These are phyloP conservation scores for Botrytis galanthina DNA, from an alignment of 2,329 filamentous ascomycete genomes.

Conservation along the genomic window DNA sequence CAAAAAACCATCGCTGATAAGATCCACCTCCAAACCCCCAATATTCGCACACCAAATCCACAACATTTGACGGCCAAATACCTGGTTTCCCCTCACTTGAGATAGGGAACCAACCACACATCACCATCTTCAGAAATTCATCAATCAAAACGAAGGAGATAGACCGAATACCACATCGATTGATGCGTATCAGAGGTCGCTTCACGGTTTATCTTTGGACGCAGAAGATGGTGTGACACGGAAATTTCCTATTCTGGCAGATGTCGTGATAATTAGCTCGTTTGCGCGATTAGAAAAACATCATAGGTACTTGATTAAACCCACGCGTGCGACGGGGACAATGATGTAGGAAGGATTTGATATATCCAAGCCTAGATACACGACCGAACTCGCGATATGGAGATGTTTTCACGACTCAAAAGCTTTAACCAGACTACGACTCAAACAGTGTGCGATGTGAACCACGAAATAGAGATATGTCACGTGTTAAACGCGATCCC, in stretches of 20 bases:
- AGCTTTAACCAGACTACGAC: background rate
- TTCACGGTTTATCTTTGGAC: constrained; percentile 8
- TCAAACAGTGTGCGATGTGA: background rate
- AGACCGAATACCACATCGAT: constrained; percentile 6
- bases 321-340: background rate
- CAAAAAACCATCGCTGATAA: background rate
- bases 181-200: background rate
- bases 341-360: background rate
- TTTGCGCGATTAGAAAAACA: constrained; percentile 11
- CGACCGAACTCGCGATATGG: background rate
- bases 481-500: constrained; percentile 11
- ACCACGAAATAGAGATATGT: background rate
- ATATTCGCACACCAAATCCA: background rate
- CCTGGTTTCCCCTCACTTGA: constrained; percentile 7
- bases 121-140: background rate
- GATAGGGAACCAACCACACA: constrained; percentile 10
- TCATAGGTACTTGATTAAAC: background rate
- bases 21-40: background rate
- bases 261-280: constrained; percentile 29
- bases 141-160: background rate
- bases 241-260: constrained; percentile 24
- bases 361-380: background rate
- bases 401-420: background rate
- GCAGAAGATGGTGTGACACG: constrained; percentile 19
- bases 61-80: background rate